A percentile compares a stretch with the other conserved stretches of the same genome.
Evolutionary conservation across 768 basidiomycete species (phyloP).

Genomic region (Gloeophyllum trabeum): DNA sequence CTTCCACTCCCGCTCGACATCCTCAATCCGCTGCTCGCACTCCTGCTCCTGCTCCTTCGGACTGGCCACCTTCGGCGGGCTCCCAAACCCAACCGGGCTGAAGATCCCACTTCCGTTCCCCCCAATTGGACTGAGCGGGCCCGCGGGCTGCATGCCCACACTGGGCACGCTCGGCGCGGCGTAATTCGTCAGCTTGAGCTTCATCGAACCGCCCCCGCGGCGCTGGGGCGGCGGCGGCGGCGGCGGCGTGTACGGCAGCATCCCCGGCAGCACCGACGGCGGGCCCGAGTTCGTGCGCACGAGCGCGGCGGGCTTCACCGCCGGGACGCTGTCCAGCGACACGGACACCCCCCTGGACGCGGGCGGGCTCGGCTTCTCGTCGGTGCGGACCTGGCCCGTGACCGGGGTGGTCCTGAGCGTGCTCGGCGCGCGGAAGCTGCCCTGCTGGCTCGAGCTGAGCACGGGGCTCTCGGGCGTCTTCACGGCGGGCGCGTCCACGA

Average conservation of each 20-base stretch:
- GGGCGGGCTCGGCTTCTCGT: background rate
- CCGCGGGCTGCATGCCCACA: background rate
- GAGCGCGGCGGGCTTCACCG: background rate
- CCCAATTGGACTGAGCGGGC: background rate
- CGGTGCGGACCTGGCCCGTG: conserved; percentile 7
- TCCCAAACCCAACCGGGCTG: too few species aligned
- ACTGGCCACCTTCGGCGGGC: too few species aligned
- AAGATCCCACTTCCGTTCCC: background rate
- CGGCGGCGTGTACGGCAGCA: background rate
- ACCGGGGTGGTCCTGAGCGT: conserved; percentile 16
- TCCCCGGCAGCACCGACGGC: background rate
- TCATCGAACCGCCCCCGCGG: background rate
- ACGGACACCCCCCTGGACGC: too few species aligned
- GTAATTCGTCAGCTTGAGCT: background rate
- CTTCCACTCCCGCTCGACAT: too few species aligned
- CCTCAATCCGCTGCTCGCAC: too few species aligned
- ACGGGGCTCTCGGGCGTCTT: background rate
- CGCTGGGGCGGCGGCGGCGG: background rate
- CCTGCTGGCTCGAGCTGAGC: conserved; percentile 12
- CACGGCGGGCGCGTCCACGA: background rate
- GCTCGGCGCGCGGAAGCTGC: conserved; percentile 18
- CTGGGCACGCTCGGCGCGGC: background rate
- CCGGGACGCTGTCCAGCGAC: background rate
- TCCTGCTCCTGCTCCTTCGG: too few species aligned
- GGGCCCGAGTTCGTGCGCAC: conserved; percentile 4